Evolutionary conservation across 208 protist species (phyloP).

Genomic region (Leishmania aethiopica): DNA sequence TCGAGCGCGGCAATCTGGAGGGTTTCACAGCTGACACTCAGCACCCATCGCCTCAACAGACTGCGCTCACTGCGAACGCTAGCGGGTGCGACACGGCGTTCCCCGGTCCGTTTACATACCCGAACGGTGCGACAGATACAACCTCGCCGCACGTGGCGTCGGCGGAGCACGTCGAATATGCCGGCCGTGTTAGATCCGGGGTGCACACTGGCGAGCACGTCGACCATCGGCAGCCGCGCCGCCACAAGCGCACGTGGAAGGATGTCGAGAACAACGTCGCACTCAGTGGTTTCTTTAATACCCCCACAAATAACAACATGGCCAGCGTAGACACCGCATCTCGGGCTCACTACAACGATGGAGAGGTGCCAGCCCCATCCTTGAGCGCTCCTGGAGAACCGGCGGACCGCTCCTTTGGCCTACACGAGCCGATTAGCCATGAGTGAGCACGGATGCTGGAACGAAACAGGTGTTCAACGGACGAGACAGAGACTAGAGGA

Average conservation of each 20-base stretch:
- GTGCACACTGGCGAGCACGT: neutral
- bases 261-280: conserved; percentile 37
- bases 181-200: neutral
- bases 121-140: neutral
- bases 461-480: neutral
- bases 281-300: conserved; percentile 44
- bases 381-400: neutral
- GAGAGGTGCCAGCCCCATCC: neutral
- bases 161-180: neutral
- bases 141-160: neutral
- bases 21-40: neutral
- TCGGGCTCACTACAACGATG: neutral
- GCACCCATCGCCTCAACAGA: neutral
- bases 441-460: neutral
- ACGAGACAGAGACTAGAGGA: neutral
- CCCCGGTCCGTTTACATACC: too few relatives aligned
- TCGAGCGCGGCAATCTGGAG: conserved; percentile 6
- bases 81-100: neutral
- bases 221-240: conserved; percentile 5
- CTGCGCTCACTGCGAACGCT: neutral
- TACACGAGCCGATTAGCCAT: neutral
- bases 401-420: neutral
- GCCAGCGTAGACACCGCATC: neutral
- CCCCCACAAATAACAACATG: conserved; percentile 8
- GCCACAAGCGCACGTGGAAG: conserved; percentile 23